Evolutionary conservation across 345 rosid genomes (phyloP).

Genomic region (Corymbia maculata): DNA sequence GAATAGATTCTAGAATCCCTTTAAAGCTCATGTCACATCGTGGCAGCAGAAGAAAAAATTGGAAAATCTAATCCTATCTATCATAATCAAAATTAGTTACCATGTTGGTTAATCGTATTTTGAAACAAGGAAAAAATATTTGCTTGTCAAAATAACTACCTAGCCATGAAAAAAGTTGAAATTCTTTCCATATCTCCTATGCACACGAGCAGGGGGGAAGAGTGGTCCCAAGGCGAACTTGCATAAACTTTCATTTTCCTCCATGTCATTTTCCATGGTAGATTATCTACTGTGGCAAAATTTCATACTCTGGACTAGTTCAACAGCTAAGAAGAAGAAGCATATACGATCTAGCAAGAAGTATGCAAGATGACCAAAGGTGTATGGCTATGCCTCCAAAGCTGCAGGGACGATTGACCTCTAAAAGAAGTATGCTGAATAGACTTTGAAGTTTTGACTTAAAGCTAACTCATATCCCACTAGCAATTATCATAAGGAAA

Average conservation of each 20-base stretch:
- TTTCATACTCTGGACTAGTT: background rate
- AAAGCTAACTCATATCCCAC: background rate
- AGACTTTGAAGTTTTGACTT: background rate
- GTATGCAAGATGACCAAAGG: background rate
- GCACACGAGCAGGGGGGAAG: background rate
- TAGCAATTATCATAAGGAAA: background rate
- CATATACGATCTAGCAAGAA: background rate
- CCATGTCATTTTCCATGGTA: background rate
- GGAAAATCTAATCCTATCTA: background rate
- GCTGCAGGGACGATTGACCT: background rate
- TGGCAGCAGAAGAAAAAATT: background rate
- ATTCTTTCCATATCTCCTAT: background rate
- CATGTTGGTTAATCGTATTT: background rate
- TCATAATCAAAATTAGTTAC: background rate
- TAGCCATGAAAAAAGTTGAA: background rate
- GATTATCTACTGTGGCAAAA: background rate
- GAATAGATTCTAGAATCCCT: background rate
- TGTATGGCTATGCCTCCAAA: background rate
- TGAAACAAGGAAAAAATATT: background rate
- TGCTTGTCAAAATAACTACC: background rate
- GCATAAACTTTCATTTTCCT: background rate
- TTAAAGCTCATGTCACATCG: background rate
- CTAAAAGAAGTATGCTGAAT: background rate
- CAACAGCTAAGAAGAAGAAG: background rate
- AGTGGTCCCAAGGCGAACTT: background rate